Evolutionary conservation across 257 asterid genomes (phyloP).

Genomic region (Salvia rosmarinus): DNA sequence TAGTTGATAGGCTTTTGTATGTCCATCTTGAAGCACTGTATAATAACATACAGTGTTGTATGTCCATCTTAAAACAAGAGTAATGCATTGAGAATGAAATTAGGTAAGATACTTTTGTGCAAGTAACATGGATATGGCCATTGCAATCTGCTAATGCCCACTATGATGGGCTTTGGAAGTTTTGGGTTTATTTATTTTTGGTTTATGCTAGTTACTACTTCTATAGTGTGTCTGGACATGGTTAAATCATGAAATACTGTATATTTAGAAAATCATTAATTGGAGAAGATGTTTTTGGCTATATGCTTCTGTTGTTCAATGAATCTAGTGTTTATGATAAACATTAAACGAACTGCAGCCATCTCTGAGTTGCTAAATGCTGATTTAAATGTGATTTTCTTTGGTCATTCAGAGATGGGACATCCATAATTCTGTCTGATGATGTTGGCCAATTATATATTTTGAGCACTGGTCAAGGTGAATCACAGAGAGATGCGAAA

Average conservation of each 20-base stretch:
- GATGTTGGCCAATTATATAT: conserved; percentile 91
- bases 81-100: conserved; percentile 10
- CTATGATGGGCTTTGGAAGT: conserved; percentile 6
- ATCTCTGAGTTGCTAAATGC: conserved; percentile 25
- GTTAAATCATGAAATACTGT: neutral
- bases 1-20: neutral
- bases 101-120: conserved; percentile 4
- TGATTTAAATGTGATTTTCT: conserved; percentile 32
- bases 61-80: conserved; percentile 26
- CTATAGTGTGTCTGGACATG: conserved; percentile 18
- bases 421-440: conserved; percentile 94
- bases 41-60: neutral
- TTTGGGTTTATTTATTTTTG: neutral
- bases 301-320: neutral
- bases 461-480: conserved; percentile 95
- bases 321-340: conserved; percentile 10
- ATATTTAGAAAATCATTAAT: conserved; percentile 7
- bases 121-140: neutral
- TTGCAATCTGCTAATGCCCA: conserved; percentile 13
- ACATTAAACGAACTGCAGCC: conserved; percentile 14
- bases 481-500: conserved; percentile 87
- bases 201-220: conserved; percentile 16
- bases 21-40: conserved; percentile 16
- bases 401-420: conserved; percentile 81
- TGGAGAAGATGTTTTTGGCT: conserved; percentile 13